Percentiles rank a stretch among this genome's conserved stretches.
Evolutionary conservation across 176 grass and related monocot species (phyloP).

Genomic region (Eleusine coracana): DNA sequence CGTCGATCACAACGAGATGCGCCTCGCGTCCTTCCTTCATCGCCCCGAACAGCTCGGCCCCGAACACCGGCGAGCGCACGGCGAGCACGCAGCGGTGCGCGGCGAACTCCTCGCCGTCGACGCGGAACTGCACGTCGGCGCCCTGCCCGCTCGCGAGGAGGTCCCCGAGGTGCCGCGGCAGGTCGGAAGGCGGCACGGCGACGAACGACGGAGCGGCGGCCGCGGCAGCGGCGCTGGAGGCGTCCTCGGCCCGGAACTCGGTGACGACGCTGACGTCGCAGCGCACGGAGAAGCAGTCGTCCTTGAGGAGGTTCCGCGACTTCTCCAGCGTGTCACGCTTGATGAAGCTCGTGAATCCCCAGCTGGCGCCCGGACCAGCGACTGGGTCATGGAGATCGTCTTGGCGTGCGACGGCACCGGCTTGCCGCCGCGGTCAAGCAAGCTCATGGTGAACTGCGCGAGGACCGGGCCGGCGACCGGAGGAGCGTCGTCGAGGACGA

Average conservation of each 20-base stretch:
- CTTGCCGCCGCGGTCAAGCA: slow-evolving; percentile 24
- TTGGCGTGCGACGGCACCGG: background rate
- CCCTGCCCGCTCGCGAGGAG: slow-evolving; percentile 34
- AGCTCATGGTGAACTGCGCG: slow-evolving; percentile 8
- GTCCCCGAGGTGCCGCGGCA: slow-evolving; percentile 26
- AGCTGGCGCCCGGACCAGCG: background rate
- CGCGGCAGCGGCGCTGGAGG: background rate
- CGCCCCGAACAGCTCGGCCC: slow-evolving; percentile 43
- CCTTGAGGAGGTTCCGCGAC: background rate
- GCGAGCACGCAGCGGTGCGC: slow-evolving; percentile 48
- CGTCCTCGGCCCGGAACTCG: slow-evolving; percentile 1
- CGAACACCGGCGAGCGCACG: slow-evolving; percentile 48
- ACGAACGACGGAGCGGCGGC: background rate
- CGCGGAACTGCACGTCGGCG: slow-evolving; percentile 43
- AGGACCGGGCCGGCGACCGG: background rate
- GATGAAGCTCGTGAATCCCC: slow-evolving; percentile 29
- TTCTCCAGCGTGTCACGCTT: slow-evolving; percentile 9
- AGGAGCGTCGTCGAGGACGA: slow-evolving; percentile 11
- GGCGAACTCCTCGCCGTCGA: slow-evolving; percentile 42
- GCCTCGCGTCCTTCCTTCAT: slow-evolving; percentile 42
- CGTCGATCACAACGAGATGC: slow-evolving; percentile 25
- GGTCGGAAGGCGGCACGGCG: slow-evolving; percentile 7
- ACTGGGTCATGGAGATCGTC: background rate
- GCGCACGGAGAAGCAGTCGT: slow-evolving; percentile 16
- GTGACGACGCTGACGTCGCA: slow-evolving; percentile 31